These are phyloP conservation scores for Iris pallida DNA, from an alignment of 116 monocot species.

Conservation along the genomic window DNA sequence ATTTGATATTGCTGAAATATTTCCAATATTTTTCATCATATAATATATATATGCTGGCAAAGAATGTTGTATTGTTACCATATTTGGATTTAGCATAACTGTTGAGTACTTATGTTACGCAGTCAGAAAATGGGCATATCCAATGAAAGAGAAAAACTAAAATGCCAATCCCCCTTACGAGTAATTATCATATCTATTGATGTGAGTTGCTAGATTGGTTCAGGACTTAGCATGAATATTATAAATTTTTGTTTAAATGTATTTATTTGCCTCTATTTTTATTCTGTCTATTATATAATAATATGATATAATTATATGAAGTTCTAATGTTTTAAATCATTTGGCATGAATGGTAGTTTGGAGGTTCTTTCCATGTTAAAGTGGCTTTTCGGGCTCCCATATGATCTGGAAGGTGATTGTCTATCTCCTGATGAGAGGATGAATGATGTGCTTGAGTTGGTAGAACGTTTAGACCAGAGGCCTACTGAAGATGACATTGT, in stretches of 20 bases:
- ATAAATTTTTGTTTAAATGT: neutral
- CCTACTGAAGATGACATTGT: constrained; percentile 19
- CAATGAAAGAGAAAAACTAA: too few species aligned
- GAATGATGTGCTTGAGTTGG: constrained; percentile 40
- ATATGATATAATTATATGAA: too few species aligned
- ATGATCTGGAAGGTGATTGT: constrained; percentile 27
- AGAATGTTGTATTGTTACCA: too few species aligned
- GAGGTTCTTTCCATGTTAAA: constrained; percentile 44
- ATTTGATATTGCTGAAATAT: too few species aligned
- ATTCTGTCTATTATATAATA: neutral
- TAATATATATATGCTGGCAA: too few species aligned
- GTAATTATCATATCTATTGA: too few species aligned
- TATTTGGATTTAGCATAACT: too few species aligned
- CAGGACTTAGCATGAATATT: neutral
- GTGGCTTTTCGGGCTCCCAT: constrained; percentile 69
- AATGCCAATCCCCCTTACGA: too few species aligned
- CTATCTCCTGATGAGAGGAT: constrained; percentile 38
- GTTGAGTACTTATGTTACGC: too few species aligned
- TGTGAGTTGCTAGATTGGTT: too few species aligned
- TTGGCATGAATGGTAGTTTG: constrained; percentile 32
- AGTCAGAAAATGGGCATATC: too few species aligned
- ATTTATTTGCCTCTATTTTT: neutral
- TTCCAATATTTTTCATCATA: too few species aligned
- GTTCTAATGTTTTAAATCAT: neutral
- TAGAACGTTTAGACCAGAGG: constrained; percentile 37